Conservation (phyloP, 2,329 filamentous ascomycete species). For the Capronia epimyces region DNA sequence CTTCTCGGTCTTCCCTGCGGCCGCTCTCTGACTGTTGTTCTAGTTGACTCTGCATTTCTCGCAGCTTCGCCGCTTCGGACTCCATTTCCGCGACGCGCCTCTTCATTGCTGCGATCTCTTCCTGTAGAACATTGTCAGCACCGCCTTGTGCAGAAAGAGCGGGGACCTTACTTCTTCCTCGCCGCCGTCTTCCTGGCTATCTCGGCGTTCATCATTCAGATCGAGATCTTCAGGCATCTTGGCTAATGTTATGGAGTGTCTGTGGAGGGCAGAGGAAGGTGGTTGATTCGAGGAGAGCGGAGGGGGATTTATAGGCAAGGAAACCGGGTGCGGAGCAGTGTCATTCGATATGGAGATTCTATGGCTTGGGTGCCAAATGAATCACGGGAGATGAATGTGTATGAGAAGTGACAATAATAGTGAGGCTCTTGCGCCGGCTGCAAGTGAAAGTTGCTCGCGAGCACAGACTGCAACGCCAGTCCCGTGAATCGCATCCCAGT, state of each 20-base stretch:
- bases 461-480: not conserved
- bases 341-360: not conserved
- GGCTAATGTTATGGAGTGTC: not conserved
- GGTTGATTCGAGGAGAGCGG: not conserved
- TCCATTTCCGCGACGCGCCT: constrained; percentile 83
- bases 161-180: constrained; percentile 41
- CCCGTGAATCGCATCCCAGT: not conserved
- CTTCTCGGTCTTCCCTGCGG: constrained; percentile 80
- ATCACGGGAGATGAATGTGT: not conserved
- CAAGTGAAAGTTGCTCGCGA: not conserved
- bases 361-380: not conserved
- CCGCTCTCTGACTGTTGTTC: constrained; percentile 80
- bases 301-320: not conserved
- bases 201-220: constrained; percentile 37
- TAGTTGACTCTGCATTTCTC: constrained; percentile 79
- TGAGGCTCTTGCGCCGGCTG: not conserved
- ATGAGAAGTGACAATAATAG: not conserved
- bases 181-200: constrained; percentile 38
- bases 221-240: constrained; percentile 34
- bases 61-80: constrained; percentile 76
- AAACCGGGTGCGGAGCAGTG: not conserved
- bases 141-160: not conserved
- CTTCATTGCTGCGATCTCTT: constrained; percentile 87
- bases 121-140: constrained; percentile 36
- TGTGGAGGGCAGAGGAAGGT: not conserved